Evolutionary conservation across 495 filamentous ascomycete species (phyloP), one percentile per base, ranked within the genome.

Genomic region (Penicillium psychrofluorescens): DNA sequence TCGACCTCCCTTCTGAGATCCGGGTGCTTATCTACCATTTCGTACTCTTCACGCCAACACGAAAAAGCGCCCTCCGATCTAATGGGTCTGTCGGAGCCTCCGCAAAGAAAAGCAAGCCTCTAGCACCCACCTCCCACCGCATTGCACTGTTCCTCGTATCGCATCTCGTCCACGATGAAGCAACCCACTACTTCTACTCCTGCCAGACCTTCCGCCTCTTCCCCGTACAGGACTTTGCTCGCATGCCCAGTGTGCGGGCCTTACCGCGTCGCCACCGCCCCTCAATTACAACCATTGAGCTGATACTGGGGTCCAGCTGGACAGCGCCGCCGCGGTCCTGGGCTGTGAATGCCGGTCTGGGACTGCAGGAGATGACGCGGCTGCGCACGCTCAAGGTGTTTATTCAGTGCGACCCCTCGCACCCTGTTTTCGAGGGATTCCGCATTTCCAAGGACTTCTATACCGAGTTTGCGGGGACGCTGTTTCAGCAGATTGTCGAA

Each of bases 281-380:
- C 7, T 76, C 68, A 14, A 68, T 95, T 40, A 80, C 73, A 4
- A 79, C 78, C 2, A 69, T 92, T 37, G 85, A 94, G 53, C 63
- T 94, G 47, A 81, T 88, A 8, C 64, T 95, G 2, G 88, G 88
- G 0, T 86, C 86, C 0, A 87, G 86, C 40, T 95, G 85, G 84
- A 85, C 70, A 11, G 72, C 73, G 37, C 88, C 88, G 3, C 88
- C 88, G 1, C 65, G 68, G 9, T 77, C 80, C 36, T 92, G 88
- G 87, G 72, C 75, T 3, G 81, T 89, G 22, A 82, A 79, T 49
- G 59, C 72, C 6, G 63, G 73, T 1, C 67, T 92, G 16, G 85
- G 86, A 0, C 67, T 94, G 16, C 56, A 66, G 32, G 78, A 89
- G 35, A 81, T 82, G 67, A 62, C 59, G 29, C 73, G 71, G 36